Percentiles rank a stretch among this genome's conserved stretches.
Conservation (phyloP, 2,329 filamentous ascomycete genomes). For the Ophiostoma ips region DNA sequence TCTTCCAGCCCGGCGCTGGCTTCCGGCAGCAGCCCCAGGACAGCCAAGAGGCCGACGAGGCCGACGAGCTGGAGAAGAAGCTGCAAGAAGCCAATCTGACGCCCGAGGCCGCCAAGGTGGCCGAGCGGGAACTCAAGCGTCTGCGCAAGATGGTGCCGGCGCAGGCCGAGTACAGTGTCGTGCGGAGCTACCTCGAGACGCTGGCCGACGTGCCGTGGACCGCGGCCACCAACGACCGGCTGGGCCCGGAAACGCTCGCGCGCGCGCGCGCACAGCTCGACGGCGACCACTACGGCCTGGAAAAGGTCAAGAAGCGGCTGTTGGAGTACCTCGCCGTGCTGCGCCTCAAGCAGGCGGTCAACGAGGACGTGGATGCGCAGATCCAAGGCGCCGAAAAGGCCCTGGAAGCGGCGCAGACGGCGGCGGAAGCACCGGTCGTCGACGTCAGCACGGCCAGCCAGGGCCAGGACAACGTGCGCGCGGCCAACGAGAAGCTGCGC, state of each 20-base stretch:
- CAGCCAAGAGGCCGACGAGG: slow-evolving; percentile 66
- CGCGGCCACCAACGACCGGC: slow-evolving; percentile 67
- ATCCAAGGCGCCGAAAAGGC: slow-evolving; percentile 54
- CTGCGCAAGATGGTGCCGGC: slow-evolving; percentile 92
- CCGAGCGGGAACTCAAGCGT: slow-evolving; percentile 73
- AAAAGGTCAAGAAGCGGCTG: slow-evolving; percentile 92
- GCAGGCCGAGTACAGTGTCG: slow-evolving; percentile 91
- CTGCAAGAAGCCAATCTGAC: slow-evolving; percentile 69
- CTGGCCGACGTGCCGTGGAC: slow-evolving; percentile 90
- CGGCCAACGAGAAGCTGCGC: neutral
- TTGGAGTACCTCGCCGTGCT: slow-evolving; percentile 95
- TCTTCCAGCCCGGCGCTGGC: slow-evolving; percentile 10
- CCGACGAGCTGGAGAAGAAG: slow-evolving; percentile 83
- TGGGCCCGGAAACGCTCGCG: slow-evolving; percentile 66
- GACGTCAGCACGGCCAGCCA: slow-evolving; percentile 8
- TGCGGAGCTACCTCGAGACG: slow-evolving; percentile 85
- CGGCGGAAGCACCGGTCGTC: slow-evolving; percentile 18
- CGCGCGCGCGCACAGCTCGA: slow-evolving; percentile 81
- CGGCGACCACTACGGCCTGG: slow-evolving; percentile 88
- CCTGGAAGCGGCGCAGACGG: slow-evolving; percentile 29
- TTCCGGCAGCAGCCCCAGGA: slow-evolving; percentile 6
- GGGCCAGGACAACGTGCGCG: slow-evolving; percentile 4
- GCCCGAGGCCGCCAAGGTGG: slow-evolving; percentile 77
- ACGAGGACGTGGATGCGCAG: slow-evolving; percentile 67
- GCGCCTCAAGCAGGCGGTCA: slow-evolving; percentile 82